These are phyloP conservation scores for Crithidia mellificae DNA, from an alignment of 208 protist genomes.

Conservation along the genomic window DNA sequence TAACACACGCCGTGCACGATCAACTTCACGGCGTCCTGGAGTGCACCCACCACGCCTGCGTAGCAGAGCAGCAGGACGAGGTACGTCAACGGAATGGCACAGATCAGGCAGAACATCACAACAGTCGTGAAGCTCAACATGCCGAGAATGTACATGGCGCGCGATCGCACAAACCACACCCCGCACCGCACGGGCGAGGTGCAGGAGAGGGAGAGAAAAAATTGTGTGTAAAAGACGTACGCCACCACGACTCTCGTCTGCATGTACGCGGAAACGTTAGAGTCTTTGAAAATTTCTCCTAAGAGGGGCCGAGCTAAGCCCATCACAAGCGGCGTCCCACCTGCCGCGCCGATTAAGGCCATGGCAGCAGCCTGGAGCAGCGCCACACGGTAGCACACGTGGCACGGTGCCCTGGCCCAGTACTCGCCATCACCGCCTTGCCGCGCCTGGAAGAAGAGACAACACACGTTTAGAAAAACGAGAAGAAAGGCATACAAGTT, in stretches of 20 bases:
- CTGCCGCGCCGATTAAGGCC: not conserved
- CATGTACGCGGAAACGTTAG: not conserved
- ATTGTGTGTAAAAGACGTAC: constrained; percentile 16
- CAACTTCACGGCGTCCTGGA: constrained; percentile 24
- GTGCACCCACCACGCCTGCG: not conserved
- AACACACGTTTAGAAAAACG: not conserved
- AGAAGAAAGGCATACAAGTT: not conserved
- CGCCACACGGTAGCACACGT: not conserved
- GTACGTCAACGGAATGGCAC: too few species aligned
- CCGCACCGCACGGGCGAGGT: constrained; percentile 27
- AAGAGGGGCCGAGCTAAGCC: too few species aligned
- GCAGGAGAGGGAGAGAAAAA: constrained; percentile 14
- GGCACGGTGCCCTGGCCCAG: constrained; percentile 8
- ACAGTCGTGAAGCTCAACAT: not conserved
- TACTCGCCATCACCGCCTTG: not conserved
- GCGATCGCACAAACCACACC: constrained; percentile 2
- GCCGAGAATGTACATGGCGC: not conserved
- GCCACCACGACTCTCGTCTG: not conserved
- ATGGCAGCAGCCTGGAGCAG: not conserved
- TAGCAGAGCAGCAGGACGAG: constrained; percentile 12
- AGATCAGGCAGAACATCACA: not conserved
- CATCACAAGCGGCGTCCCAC: constrained; percentile 8
- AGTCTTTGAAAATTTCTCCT: not conserved
- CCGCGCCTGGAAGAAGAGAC: constrained; percentile 10
- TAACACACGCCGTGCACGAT: constrained; percentile 16